Base-by-base conservation (phyloP, 2,329 filamentous ascomycete genomes). In the Fusarium temperatum region DNA sequence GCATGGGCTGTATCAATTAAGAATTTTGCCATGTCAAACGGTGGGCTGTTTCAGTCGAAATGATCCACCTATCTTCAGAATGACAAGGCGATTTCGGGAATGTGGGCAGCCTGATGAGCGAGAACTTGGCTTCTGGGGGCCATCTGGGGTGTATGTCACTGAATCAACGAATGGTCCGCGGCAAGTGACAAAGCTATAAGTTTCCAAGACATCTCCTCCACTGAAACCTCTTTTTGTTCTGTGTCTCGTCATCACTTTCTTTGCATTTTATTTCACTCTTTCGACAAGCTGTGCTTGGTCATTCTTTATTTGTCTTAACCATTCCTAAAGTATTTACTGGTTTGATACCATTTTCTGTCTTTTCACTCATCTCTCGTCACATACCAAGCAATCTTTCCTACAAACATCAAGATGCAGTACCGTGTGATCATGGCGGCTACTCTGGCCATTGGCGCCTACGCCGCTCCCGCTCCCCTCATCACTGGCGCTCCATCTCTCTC, bases 251-350 rank as follows among this genome's bases (percentile, higher is more conserved):
- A 77, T 67, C 66, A 71, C 68, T 66, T 64, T 73, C 63, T 64
- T 69, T 70, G 24, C 63, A 60, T 66, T 66, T 53, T 42, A 24
- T 24, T 68, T 72, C 76, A 68, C 57, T 76, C 73, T 72, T 75
- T 74, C 38, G 50, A 74, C 77, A 78, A 78, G 77, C 76, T 72
- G 77, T 42, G 75, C 77, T 78, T 78, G 66, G 28, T 68, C 76
- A 53, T 75, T 76, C 63, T 51, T 76, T 75, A 63, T 17, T 47
- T 50, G 51, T 55, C 61, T 61, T 58, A 51, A 42, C 66, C 50
- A 30, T 47, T 30, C 20, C 44, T 44, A 62, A 66, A 71, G 54
- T 68, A 53, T 68, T 70, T 66, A 70, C 69, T 48, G 76, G 75
- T 78, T 76, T 78, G 76, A 78, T 64, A 71, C 56, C 63, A 55